A percentile compares a stretch with the other conserved stretches of the same genome.
phyloP scores from a whole-genome alignment of 2,329 filamentous ascomycete species.

The Nannizziopsis arthrosporioides region DNA sequence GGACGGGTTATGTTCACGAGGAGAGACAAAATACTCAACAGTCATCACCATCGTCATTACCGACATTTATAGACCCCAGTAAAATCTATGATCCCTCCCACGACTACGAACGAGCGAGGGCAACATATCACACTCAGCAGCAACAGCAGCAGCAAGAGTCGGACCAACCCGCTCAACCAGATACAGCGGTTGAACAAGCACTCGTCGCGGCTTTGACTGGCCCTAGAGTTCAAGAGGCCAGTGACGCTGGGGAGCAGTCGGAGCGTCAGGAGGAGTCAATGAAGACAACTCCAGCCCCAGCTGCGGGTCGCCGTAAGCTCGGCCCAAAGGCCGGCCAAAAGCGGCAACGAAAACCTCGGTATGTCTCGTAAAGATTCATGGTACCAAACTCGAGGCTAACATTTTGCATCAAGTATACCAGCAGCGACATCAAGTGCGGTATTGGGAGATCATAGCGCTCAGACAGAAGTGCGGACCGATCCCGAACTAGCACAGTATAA shows the following conservation, averaged over 20 bases:
- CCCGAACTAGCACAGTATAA: no score
- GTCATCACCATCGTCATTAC: conserved; percentile 13
- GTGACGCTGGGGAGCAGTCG: neutral
- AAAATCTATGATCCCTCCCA: conserved; percentile 45
- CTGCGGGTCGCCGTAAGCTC: neutral
- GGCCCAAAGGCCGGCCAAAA: neutral
- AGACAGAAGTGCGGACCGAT: no score
- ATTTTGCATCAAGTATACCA: no score
- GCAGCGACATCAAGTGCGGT: no score
- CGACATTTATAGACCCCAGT: conserved; percentile 42
- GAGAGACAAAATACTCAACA: conserved; percentile 1
- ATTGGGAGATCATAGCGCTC: no score
- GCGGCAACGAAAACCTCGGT: no score
- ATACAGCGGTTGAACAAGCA: conserved; percentile 2
- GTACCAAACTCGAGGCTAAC: no score
- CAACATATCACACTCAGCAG: conserved; percentile 5
- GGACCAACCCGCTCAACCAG: conserved; percentile 2
- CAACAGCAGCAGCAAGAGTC: neutral
- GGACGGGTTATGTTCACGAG: neutral
- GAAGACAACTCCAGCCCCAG: neutral
- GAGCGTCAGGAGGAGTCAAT: neutral
- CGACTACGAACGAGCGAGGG: conserved; percentile 28
- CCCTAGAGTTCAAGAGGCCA: neutral
- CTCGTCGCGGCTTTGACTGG: neutral
- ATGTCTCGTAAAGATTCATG: no score